Base-by-base conservation (phyloP, 768 basidiomycete genomes). In the Rhodotorula graminis region DNA sequence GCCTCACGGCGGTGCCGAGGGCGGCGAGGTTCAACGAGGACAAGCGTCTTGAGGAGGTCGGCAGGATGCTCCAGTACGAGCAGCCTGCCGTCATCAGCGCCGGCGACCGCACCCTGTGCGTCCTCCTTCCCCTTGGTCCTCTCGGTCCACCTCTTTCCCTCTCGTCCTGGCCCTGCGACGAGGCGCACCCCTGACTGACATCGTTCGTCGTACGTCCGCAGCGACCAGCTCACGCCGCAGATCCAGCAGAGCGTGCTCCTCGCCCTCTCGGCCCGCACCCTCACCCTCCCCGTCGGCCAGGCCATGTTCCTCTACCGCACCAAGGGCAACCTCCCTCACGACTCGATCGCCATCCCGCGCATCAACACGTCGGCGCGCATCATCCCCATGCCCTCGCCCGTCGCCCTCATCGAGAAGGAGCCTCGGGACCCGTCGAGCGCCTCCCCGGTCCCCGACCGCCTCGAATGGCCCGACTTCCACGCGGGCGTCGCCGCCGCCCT, bases 401-500 rank as follows among this genome's bases (percentile, higher is more conserved):
- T 80, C 49, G 70, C 79, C 15, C 63, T 76, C 12, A 67, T 78
- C 53, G 69, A 72, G 50, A 71, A 65, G 65, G 73, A 77, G 7
- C 40, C 49, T 27, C 64, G 76, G 12, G 74, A 75, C 21, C 64
- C 68, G 16, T 15, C 68, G 0, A 25, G 44, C 44, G 44, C 58
- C 14, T 0, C 57, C 7, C n/a, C 60, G 7, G 2, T 65, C 21
- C 76, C 82, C 1, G 94, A 97, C n/a, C 70, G 74, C 44, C 81
- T 87, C 11, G 86, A 84, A 64, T 99, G 95, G 96, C 93, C 91
- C n/a, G 91, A 94, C 71, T 99, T 99, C 81, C 93, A 98, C 81
- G 93, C 95, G 74, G 96, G 96, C 18, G 95, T 96, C 0, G 92
- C 93, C 15, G 91, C 92, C 9, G 96, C 90, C 6, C 81, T 99